Evolutionary conservation across 306 rosid species (phyloP).

Genomic region (Cucurbita argyrosperma): DNA sequence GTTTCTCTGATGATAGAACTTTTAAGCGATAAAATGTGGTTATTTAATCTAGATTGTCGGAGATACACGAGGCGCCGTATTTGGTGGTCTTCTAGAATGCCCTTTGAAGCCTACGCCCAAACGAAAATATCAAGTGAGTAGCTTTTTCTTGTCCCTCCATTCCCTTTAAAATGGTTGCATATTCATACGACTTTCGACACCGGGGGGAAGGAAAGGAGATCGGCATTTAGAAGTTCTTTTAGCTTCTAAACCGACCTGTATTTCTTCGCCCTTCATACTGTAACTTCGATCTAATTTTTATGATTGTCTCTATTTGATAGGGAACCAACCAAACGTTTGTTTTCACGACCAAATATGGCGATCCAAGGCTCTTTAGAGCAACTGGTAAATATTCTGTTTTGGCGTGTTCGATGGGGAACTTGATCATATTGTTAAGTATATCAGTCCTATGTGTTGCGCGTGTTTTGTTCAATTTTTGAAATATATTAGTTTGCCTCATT

Average conservation of each 20-base stretch:
- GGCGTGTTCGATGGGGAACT: no score
- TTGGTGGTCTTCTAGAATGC: conserved; percentile 82
- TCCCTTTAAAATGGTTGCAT: conserved; percentile 1
- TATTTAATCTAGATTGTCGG: conserved; percentile 55
- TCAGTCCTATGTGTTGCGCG: not conserved
- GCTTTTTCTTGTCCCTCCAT: not conserved
- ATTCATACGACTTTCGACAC: not conserved
- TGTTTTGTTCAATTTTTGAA: not conserved
- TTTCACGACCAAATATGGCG: conserved; percentile 81
- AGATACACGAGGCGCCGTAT: conserved; percentile 82
- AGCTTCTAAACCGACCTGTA: not conserved
- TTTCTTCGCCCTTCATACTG: not conserved
- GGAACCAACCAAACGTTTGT: conserved; percentile 85
- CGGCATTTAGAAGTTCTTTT: not conserved
- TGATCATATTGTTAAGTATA: not conserved
- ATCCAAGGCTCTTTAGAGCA: conserved; percentile 86
- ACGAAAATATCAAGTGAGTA: conserved; percentile 79
- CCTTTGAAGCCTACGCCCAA: conserved; percentile 76
- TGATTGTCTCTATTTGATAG: conserved; percentile 28
- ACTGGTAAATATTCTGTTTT: conserved; percentile 52
- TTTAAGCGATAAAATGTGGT: not conserved
- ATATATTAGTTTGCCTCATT: not conserved
- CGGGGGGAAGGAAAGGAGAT: not conserved
- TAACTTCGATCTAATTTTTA: not conserved
- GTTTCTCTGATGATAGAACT: not conserved